Evolutionary conservation across 352 stramenopile species (phyloP).

Genomic region (Blastocystis sp.): DNA sequence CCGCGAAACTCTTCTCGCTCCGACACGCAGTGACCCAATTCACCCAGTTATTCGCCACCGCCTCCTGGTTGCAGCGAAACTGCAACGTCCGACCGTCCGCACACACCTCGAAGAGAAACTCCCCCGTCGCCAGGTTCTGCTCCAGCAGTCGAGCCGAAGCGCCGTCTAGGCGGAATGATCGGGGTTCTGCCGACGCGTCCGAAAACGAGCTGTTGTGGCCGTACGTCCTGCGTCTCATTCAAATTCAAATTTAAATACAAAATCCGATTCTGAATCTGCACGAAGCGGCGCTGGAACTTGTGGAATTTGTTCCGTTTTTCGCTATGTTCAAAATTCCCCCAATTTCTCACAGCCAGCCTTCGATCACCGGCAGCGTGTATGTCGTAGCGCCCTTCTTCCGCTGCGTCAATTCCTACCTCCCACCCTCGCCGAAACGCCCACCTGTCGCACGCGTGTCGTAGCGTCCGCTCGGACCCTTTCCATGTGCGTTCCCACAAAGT

Average conservation of each 20-base stretch:
- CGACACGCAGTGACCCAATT: background rate
- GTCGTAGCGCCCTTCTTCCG: background rate
- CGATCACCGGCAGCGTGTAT: background rate
- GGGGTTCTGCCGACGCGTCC: background rate
- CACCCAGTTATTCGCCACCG: background rate
- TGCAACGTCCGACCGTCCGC: background rate
- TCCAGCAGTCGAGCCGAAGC: background rate
- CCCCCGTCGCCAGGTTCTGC: background rate
- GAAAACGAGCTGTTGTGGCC: background rate
- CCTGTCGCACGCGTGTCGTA: background rate
- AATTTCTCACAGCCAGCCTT: background rate
- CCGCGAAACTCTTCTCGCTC: background rate
- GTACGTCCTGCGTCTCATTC: background rate
- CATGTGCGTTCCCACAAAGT: conserved; percentile 4
- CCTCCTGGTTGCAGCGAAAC: background rate
- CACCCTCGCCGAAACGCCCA: background rate
- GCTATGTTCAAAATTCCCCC: background rate
- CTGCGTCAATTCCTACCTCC: background rate
- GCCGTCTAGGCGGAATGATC: background rate
- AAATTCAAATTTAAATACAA: too few relatives aligned
- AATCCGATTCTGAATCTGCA: background rate
- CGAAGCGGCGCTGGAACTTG: background rate
- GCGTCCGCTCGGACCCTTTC: background rate
- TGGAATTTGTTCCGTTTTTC: conserved; percentile 5
- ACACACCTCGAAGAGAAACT: background rate